Evolutionary conservation across 768 basidiomycete genomes (phyloP), one percentile per base, ranked within the genome.

Genomic region (Lentinula sp.): DNA sequence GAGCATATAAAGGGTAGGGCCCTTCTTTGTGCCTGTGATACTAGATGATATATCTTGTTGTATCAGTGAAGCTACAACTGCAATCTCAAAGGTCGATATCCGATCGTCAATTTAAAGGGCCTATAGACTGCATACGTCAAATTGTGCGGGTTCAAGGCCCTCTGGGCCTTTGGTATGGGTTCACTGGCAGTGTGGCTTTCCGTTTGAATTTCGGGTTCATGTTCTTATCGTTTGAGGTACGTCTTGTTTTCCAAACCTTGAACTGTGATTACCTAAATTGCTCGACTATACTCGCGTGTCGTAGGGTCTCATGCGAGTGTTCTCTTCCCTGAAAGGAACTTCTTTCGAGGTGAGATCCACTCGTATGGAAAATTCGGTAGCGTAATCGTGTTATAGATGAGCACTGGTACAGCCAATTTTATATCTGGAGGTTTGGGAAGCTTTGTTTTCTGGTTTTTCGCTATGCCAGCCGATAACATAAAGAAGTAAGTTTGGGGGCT

Each of bases 201-300:
- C 75, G 91, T 53, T 82, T 82, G 61, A 88, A 86, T 73, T 91
- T 92, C 72, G 82, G 87, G 62, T 88, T 84, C 81, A 87, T 91
- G 85, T 93, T 91, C 71, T 76, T 88, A 43, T 83, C 83, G 32
- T 81, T 87, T 63, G 87, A 89, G 78, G 85, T 83, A 43, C 43
- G 69, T 28, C 28, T 28, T 37, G 2, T 62, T 16, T 58, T 62
- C 48, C 55, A 62, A 20, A 23, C 43, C 63, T 46, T 60, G 36
- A 48, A 48, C 39, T 4, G 61, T 41, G 32, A 55, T 42, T 51
- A 41, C 51, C 43, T 52, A 42, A 62, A 45, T 64, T 64, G 72
- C 68, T 58, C 60, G 65, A n/a, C 42, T 16, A 43, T 16, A n/a
- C 46, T 51, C 64, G 56, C 60, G 28, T 36, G 18, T 53, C 41